These are phyloP conservation scores for Tuctoria greenei DNA, from an alignment of 176 grass and related monocot species.

Conservation along the genomic window DNA sequence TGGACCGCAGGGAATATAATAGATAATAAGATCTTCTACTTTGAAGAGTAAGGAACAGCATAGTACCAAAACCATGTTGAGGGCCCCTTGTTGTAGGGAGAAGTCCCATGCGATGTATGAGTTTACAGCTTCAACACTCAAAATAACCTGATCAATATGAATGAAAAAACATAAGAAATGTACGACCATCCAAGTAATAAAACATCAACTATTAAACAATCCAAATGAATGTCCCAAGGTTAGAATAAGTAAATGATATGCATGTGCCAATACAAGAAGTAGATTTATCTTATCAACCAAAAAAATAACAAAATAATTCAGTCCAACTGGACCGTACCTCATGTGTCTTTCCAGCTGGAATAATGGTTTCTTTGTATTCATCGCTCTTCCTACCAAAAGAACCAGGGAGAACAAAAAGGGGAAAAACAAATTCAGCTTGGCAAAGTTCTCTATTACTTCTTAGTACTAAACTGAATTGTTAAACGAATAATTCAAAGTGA, in stretches of 20 bases:
- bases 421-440: constrained; percentile 14
- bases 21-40: background rate
- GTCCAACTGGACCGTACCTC: constrained; percentile 59
- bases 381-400: constrained; percentile 64
- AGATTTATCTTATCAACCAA: constrained; percentile 10
- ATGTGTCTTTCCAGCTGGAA: constrained; percentile 91
- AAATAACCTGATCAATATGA: constrained; percentile 72
- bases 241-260: background rate
- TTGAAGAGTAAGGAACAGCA: constrained; percentile 4
- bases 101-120: constrained; percentile 99
- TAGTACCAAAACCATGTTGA: constrained; percentile 66
- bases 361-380: constrained; percentile 74
- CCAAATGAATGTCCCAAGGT: background rate
- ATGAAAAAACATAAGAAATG: constrained; percentile 9
- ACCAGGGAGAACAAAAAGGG: background rate
- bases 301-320: constrained; percentile 19
- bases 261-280: background rate
- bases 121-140: constrained; percentile 85
- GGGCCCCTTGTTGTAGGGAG: constrained; percentile 80
- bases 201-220: constrained; percentile 7
- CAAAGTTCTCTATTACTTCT: background rate
- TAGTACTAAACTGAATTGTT: constrained; percentile 13
- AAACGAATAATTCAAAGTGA: background rate
- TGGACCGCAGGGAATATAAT: constrained; percentile 11
- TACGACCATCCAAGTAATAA: constrained; percentile 8